These are phyloP conservation scores for Pyrenophora teres DNA, from an alignment of 2,329 filamentous ascomycete genomes.

Conservation along the genomic window DNA sequence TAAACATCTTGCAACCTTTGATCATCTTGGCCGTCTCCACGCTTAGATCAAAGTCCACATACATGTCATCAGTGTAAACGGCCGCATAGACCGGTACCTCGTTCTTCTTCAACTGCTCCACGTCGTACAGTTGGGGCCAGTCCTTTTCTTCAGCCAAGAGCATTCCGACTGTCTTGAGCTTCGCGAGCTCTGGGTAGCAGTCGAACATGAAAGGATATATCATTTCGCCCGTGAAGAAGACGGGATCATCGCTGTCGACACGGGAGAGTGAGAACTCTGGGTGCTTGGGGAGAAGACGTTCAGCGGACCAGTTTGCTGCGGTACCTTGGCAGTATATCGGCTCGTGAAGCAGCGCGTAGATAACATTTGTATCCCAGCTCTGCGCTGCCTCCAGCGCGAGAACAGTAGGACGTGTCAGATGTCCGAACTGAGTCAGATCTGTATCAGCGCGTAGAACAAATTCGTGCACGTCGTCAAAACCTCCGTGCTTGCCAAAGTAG, in stretches of 20 bases:
- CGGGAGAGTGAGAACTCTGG: conserved; percentile 51
- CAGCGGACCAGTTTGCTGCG: conserved; percentile 74
- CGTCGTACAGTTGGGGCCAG: conserved; percentile 80
- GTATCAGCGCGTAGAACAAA: conserved; percentile 70
- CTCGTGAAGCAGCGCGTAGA: conserved; percentile 89
- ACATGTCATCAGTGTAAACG: conserved; percentile 87
- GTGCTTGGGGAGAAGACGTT: conserved; percentile 62
- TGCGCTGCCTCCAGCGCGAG: conserved; percentile 68
- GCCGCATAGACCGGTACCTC: conserved; percentile 85
- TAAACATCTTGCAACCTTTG: conserved; percentile 75
- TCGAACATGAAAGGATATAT: conserved; percentile 85
- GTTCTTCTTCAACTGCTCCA: conserved; percentile 73
- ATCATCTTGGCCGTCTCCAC: conserved; percentile 75
- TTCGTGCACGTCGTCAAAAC: conserved; percentile 49
- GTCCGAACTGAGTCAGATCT: conserved; percentile 77
- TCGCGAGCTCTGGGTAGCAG: conserved; percentile 74
- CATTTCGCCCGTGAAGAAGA: conserved; percentile 93
- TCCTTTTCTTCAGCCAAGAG: conserved; percentile 68
- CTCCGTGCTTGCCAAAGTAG: conserved; percentile 73
- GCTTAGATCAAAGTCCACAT: conserved; percentile 78
- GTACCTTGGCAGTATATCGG: conserved; percentile 79
- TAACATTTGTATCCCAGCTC: conserved; percentile 74
- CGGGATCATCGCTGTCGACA: conserved; percentile 53
- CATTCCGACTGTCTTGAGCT: conserved; percentile 70
- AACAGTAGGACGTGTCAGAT: conserved; percentile 73